Base-by-base conservation (phyloP, 495 filamentous ascomycete genomes). In the Terfezia claveryi region DNA sequence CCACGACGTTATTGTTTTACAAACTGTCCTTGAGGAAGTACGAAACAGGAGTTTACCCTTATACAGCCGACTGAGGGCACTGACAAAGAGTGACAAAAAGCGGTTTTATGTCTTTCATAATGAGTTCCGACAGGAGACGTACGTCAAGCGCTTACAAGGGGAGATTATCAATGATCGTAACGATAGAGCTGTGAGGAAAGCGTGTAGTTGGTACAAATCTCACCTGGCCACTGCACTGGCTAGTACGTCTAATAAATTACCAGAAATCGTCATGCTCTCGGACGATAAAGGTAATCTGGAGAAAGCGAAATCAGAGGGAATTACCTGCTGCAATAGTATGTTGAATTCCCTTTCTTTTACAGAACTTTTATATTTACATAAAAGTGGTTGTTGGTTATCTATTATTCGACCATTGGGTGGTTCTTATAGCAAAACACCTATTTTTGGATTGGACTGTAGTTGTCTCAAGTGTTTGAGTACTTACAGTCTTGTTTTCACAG, bases 101-200 rank as follows among this genome's bases (percentile, higher is more conserved):
- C 79, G 88, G 12, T 96, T 93, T 64, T 96, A 94, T 66, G 83
- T 98, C 50, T 98, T 98, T 69, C 96, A 96, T 74, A 98, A 98
- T 68, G 91, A 98, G 56, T 98, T 98, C 64, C 79, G 91, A 44
- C 72, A 83, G 46, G 91, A 98, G 69, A 98, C 91, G 8, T 80
- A 94, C 64, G 76, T 94, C 52, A 68, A 74, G 16, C 74, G 91
- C 61, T 73, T 78, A 27, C 72, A 69, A 23, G 82, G 83, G 23
- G 91, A 98, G 70, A 81, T 80, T 7, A 93, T 96, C 68, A 98
- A 98, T 63, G 91, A 98, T 66, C 77, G 91, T 44, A 98, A 98
- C 64, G 91, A 98, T 63, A 77, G 87, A 54, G 88, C 91, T 23
- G 85, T 98, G 10, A 75, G 92, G 44, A 78, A 76, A 59, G 86